Conservation (phyloP, 345 rosid species). For the Kandelia obovata region DNA sequence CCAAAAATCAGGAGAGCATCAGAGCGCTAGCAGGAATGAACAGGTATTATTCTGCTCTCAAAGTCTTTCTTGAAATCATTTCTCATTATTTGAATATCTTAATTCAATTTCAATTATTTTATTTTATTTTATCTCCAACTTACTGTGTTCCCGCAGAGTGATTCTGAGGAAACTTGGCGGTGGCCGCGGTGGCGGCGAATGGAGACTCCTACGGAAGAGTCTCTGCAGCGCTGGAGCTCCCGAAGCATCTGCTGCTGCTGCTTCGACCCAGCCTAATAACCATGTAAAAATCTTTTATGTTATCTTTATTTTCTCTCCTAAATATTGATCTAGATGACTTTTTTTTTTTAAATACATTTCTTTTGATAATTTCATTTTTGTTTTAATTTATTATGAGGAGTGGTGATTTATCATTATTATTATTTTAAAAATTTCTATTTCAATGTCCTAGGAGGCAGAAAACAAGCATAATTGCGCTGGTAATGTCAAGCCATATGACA, state of each 20-base stretch:
- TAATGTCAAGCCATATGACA: slow-evolving; percentile 49
- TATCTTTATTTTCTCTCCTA: background rate
- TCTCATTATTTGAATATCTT: background rate
- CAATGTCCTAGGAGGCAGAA: slow-evolving; percentile 31
- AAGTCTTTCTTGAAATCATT: background rate
- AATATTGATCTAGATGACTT: background rate
- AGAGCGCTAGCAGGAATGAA: slow-evolving; percentile 6
- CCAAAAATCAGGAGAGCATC: no score
- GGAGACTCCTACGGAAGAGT: slow-evolving; percentile 2
- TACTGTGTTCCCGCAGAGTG: slow-evolving; percentile 3
- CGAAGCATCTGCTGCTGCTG: background rate
- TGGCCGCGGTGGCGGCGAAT: background rate
- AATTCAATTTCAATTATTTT: background rate
- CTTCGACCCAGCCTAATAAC: background rate
- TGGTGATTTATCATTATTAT: background rate
- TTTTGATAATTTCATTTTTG: background rate
- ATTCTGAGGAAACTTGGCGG: slow-evolving; percentile 4
- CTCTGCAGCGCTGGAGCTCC: slow-evolving; percentile 5
- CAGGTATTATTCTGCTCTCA: slow-evolving; percentile 15
- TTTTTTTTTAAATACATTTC: background rate
- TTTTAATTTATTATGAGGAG: background rate
- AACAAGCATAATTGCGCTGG: slow-evolving; percentile 22
- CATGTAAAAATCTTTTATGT: slow-evolving; percentile 6
- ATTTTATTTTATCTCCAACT: background rate
- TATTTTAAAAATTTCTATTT: background rate